Evolutionary conservation across 257 asterid genomes (phyloP).

Genomic region (Salvia hispanica): DNA sequence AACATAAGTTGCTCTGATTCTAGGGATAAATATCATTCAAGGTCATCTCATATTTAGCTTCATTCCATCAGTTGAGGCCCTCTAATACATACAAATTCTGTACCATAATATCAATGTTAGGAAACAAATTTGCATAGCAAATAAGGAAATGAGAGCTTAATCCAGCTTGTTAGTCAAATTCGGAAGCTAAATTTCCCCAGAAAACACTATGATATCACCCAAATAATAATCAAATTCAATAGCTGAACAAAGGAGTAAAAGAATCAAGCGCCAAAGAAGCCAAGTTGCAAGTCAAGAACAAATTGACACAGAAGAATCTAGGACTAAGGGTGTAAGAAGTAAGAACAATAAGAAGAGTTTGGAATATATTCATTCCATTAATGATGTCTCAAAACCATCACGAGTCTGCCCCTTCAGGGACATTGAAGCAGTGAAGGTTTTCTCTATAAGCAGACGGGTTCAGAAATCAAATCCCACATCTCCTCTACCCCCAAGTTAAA

Average conservation of each 20-base stretch:
- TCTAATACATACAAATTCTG: neutral
- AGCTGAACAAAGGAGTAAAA: too few relatives aligned
- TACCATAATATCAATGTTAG: conserved; percentile 9
- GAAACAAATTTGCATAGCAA: neutral
- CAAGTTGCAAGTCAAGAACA: neutral
- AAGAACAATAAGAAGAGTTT: neutral
- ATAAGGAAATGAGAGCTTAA: neutral
- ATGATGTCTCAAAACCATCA: neutral
- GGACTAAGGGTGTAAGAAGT: neutral
- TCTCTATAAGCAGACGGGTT: too few relatives aligned
- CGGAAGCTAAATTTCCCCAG: neutral
- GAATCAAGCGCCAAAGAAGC: too few relatives aligned
- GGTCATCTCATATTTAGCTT: neutral
- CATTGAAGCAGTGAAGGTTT: too few relatives aligned
- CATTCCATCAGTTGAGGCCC: neutral
- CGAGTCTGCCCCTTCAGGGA: too few relatives aligned
- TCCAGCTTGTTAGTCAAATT: neutral
- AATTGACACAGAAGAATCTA: neutral
- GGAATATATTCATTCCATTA: neutral
- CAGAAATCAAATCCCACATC: too few relatives aligned
- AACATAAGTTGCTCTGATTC: too few relatives aligned
- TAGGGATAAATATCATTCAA: too few relatives aligned
- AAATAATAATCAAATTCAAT: too few relatives aligned
- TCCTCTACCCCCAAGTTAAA: too few relatives aligned
- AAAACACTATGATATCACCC: too few relatives aligned